Base-by-base conservation (phyloP, 2,329 filamentous ascomycete genomes). In the Colletotrichum sp. region DNA sequence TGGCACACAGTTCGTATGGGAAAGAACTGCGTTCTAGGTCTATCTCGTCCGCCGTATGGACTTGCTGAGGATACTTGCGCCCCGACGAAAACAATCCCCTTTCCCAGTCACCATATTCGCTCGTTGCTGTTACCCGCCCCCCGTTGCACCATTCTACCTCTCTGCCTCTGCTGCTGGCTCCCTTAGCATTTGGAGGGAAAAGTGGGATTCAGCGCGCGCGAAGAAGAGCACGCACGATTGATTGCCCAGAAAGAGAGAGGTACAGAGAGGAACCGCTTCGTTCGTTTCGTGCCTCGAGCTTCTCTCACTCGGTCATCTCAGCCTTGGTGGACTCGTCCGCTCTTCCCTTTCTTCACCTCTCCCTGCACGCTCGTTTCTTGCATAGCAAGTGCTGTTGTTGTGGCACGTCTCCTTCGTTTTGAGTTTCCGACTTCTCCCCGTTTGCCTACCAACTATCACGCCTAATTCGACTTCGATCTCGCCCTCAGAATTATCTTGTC, bases 1-100 rank as follows among this genome's bases (percentile, higher is more conserved):
- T 66, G 61, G 74, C 72, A 76, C 72, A 78, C 44, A 76, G 72
- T 76, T 77, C 77, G 76, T 77, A 78, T 77, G 68, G 25, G 36
- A 32, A 25, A 36, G 55, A 57, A 25, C 12, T 78, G 60, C 77
- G 68, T 28, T 44, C 57, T 27, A 22, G 65, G 72, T 65, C 59
- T 36, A 8, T 77, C 6, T 25, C 27, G 76, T 60, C 70, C 72
- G 63, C 76, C 77, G 76, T 36, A 76, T 6, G 12, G 4, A 22
- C 27, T 15, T 16, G 39, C 39, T 52, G 61, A 59, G 63, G 11
- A 65, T 34, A 59, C 28, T 34, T 66, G 68, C 22, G 36, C 66
- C 69, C 69, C 59, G 60, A 77, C 72, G 70, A 77, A 78, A 78
- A 78, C 76, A 78, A 74, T 76, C 76, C 76, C 77, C 72, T 76